Evolutionary conservation across 1,284 basidiomycete genomes (phyloP).

Genomic region (Ceratorhiza oryzae-sativae): DNA sequence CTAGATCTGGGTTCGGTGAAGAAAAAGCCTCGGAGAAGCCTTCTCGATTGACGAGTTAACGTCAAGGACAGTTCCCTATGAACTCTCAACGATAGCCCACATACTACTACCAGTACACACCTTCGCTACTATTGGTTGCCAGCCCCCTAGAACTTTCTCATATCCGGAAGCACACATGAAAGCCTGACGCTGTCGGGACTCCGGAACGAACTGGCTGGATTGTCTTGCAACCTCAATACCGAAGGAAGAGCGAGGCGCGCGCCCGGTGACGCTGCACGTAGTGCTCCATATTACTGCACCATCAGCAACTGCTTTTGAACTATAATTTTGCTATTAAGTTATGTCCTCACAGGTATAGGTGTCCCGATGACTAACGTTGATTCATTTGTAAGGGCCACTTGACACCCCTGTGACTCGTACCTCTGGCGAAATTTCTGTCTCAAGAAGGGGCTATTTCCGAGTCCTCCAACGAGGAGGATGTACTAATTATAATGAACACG

Average conservation of each 20-base stretch:
- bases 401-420: neutral
- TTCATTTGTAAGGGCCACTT: constrained; percentile 24
- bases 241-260: constrained; percentile 31
- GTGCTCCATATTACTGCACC: constrained; percentile 40
- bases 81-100: neutral
- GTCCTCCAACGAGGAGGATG: constrained; percentile 37
- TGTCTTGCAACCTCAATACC: neutral
- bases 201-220: neutral
- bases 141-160: neutral
- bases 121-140: constrained; percentile 23
- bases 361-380: constrained; percentile 18
- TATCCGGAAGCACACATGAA: neutral
- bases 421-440: neutral
- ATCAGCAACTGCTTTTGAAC: constrained; percentile 41
- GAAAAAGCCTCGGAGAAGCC: neutral
- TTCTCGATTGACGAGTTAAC: neutral
- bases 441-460: constrained; percentile 38
- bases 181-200: neutral
- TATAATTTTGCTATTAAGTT: too few species aligned
- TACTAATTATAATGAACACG: constrained; percentile 2
- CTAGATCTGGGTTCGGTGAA: constrained; percentile 22
- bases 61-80: constrained; percentile 21
- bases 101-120: neutral
- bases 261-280: constrained; percentile 22
- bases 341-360: too few species aligned